Conservation (phyloP, 148 eudicot species). For the Arbutus unedo region DNA sequence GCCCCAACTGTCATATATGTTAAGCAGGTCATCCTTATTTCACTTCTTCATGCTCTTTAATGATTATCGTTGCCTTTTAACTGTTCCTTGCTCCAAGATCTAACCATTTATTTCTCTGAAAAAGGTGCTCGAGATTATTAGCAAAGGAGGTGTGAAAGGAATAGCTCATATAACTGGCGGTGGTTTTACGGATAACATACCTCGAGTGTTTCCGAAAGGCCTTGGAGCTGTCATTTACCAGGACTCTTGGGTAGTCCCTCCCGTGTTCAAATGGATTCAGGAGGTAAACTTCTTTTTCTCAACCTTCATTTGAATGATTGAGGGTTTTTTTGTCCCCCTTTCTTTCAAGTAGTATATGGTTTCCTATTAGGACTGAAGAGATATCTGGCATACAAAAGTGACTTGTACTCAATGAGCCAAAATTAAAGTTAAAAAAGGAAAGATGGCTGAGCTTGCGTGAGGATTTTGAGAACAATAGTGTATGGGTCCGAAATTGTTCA, state of each 20-base stretch:
- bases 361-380: no score
- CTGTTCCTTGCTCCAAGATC: not conserved
- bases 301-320: not conserved
- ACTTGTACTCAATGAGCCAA: not conserved
- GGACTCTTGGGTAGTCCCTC: slow-evolving; percentile 76
- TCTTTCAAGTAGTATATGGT: not conserved
- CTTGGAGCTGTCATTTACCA: slow-evolving; percentile 70
- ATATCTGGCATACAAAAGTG: not conserved
- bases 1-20: slow-evolving; percentile 93
- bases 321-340: not conserved
- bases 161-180: slow-evolving; percentile 97
- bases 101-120: slow-evolving; percentile 7
- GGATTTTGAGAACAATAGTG: not conserved
- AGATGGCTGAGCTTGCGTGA: not conserved
- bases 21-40: slow-evolving; percentile 56
- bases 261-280: slow-evolving; percentile 94
- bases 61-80: not conserved
- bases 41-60: not conserved
- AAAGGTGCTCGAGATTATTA: slow-evolving; percentile 83
- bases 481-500: not conserved
- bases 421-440: not conserved
- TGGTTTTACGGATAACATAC: slow-evolving; percentile 95
- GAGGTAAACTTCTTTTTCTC: slow-evolving; percentile 41
- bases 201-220: slow-evolving; percentile 85
- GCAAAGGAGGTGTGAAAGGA: slow-evolving; percentile 91